Percentiles rank a stretch among this genome's conserved stretches.
phyloP scores from a whole-genome alignment of 2,329 filamentous ascomycete genomes.

The Coniochaeta sp. region DNA sequence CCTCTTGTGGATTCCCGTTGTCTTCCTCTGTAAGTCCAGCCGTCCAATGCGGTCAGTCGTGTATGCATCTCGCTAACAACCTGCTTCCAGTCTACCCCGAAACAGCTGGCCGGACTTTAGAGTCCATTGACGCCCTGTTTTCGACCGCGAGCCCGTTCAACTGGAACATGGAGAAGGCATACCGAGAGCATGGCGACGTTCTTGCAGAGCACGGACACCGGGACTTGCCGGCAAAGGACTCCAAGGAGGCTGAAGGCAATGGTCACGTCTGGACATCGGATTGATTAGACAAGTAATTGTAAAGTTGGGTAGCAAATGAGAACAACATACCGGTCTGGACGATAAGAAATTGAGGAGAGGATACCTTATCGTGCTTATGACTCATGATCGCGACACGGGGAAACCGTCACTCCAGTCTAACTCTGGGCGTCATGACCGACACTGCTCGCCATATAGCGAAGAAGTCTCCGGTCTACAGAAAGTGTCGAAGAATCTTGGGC shows the following conservation, averaged over 20 bases:
- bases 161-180: constrained; percentile 36
- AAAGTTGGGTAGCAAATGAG: no score
- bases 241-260: neutral
- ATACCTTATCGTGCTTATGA: no score
- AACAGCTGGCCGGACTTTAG: constrained; percentile 36
- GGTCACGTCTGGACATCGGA: neutral
- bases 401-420: no score
- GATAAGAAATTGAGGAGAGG: no score
- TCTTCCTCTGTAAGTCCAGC: constrained; percentile 31
- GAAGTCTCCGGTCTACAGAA: no score
- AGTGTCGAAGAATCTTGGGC: no score
- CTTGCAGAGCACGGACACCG: constrained; percentile 30
- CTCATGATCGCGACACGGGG: no score
- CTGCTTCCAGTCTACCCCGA: constrained; percentile 32
- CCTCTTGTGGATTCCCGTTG: constrained; percentile 40
- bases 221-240: neutral
- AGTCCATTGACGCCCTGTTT: constrained; percentile 44
- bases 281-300: no score
- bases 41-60: no score
- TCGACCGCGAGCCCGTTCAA: constrained; percentile 35
- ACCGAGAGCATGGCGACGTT: constrained; percentile 24
- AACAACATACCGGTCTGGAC: no score
- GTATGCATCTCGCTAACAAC: constrained; percentile 8
- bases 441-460: no score
- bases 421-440: no score